Evolutionary conservation across 2,329 filamentous ascomycete species (phyloP).

Genomic region (Botrytis galanthina): DNA sequence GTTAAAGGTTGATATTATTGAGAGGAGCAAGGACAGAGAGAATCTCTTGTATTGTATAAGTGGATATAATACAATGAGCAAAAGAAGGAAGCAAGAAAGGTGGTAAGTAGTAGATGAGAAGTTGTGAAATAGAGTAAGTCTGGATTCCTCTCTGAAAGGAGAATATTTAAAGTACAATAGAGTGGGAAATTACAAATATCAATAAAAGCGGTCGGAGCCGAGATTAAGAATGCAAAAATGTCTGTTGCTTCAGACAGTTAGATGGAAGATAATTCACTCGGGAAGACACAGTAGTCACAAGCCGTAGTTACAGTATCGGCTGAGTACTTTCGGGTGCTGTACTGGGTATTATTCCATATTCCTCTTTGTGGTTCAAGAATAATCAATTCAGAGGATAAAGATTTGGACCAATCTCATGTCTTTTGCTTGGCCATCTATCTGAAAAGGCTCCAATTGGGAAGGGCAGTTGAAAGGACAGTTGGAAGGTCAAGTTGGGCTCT

Average conservation of each 20-base stretch:
- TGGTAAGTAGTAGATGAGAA: neutral
- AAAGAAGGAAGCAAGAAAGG: neutral
- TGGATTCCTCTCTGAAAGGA: neutral
- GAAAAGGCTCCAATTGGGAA: no score
- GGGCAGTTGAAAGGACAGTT: neutral
- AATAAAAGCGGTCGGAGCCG: neutral
- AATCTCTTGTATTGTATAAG: neutral
- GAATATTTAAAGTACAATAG: neutral
- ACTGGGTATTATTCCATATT: neutral
- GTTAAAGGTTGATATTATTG: neutral
- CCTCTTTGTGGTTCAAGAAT: neutral
- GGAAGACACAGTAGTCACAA: neutral
- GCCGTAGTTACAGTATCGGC: neutral
- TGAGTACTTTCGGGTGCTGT: neutral
- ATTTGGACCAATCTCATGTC: neutral
- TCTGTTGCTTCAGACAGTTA: neutral
- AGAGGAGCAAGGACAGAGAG: neutral
- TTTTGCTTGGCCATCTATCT: neutral
- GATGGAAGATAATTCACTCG: neutral
- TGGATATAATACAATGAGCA: neutral
- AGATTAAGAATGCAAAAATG: neutral
- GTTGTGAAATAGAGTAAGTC: neutral
- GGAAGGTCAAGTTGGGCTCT: neutral
- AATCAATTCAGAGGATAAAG: neutral
- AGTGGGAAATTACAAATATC: neutral